Base-by-base conservation (phyloP, 345 rosid species). In the Conringia planisiliqua region DNA sequence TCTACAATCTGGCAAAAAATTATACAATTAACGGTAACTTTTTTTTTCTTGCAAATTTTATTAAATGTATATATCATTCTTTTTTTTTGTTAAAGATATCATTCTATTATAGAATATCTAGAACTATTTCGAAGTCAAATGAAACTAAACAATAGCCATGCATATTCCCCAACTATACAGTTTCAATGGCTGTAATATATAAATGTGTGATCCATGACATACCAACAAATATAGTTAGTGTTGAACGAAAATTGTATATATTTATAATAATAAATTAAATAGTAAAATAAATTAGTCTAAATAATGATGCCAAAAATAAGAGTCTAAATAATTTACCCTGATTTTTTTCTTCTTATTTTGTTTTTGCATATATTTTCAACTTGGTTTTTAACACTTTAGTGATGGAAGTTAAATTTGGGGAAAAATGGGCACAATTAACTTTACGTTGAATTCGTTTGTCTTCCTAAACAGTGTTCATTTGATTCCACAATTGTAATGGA, bases 401-500 rank as follows among this genome's bases (percentile, higher is more conserved):
- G 27, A 17, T 55, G 12, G 62, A 8, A 40, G n/a, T n/a, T n/a
- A n/a, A n/a, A 63, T 62, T 35, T 62, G 54, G 36, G 18, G 1
- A 27, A 36, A 48, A 51, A 39, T 59, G 55, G 52, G 13, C 51
- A 17, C 22, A 35, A 14, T 10, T 12, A 60, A 30, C n/a, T 39
- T 38, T 50, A 17, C 14, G 16, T 43, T 35, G 17, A 42, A 1
- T 2, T 12, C 11, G 48, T 40, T 17, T 67, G 56, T 68, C 46
- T 22, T 76, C 74, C n/a, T 5, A 18, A 47, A 16, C 6, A 68
- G 40, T 69, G 40, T 36, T 63, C 38, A 57, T 46, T 70, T 56
- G 66, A 57, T 70, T 57, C 46, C 22, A 76, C 51, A 70, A 63
- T 43, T 70, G 51, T 54, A 54, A 54, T 62, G 70, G 59, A 62